These are phyloP conservation scores for Botryosphaeria dothidea DNA, from an alignment of 2,329 filamentous ascomycete genomes.

Conservation along the genomic window DNA sequence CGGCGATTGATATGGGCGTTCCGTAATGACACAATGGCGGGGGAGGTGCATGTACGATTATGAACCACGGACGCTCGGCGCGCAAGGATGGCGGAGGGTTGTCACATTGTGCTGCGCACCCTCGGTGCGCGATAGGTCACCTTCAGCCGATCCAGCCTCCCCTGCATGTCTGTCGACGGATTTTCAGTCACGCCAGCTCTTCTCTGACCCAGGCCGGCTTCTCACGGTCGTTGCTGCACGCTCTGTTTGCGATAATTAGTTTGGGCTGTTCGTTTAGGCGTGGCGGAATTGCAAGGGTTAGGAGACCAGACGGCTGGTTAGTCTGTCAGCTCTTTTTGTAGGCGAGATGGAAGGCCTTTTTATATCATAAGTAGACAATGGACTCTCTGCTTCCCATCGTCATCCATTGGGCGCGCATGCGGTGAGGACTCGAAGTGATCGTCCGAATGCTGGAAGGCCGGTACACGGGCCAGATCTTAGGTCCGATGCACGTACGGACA, in stretches of 20 bases:
- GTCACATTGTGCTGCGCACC: neutral
- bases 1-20: conserved; percentile 17
- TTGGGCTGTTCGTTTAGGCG: conserved; percentile 9
- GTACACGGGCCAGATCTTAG: neutral
- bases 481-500: neutral
- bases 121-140: conserved; percentile 7
- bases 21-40: conserved; percentile 10
- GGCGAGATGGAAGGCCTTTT: conserved; percentile 6
- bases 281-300: conserved; percentile 3
- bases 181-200: conserved; percentile 8
- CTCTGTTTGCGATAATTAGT: conserved; percentile 14
- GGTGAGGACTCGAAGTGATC: neutral
- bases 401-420: neutral
- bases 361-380: conserved; percentile 7
- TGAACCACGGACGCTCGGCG: conserved; percentile 8
- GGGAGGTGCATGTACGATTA: conserved; percentile 13
- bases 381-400: neutral
- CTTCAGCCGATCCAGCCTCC: conserved; percentile 6
- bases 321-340: conserved; percentile 6
- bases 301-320: conserved; percentile 10
- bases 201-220: conserved; percentile 11
- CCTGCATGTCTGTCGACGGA: conserved; percentile 9
- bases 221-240: conserved; percentile 11
- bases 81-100: conserved; percentile 1
- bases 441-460: neutral